Evolutionary conservation across 2,329 filamentous ascomycete genomes (phyloP), one percentile per base, ranked within the genome.

Genomic region (Pyrenochaeta sp.): DNA sequence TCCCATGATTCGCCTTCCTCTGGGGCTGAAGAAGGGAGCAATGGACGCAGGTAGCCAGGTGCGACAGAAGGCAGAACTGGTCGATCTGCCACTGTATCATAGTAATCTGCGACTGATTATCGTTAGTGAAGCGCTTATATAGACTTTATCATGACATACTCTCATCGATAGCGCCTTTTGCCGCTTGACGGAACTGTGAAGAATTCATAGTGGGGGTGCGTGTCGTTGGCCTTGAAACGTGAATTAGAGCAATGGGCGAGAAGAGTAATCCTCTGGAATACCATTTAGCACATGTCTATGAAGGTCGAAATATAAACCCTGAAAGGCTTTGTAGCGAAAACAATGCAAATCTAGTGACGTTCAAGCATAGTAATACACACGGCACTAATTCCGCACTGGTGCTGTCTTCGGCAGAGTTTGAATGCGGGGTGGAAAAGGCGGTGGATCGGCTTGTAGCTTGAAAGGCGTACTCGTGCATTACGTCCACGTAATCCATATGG

Each of bases 21-120:
- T 43, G 85, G 94, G 33, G 85, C 86, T 48, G 79, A 81, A 33
- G 77, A 68, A 1, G 94, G 94, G 18, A 98, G 86, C 6, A 95
- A 83, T 40, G 90, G 88, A 42, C 87, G 85, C 9, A 98, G 86
- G 74, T 97, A 98, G 50, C 94, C 94, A 0, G 94, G 94, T 54
- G 89, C 81, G 44, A 97, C 88, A 47, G 85, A 85, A 11, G 93
- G 89, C 7, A 96, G 80, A 32, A 97, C 92, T 40, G 85, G 86
- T 15, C 87, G 86, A 2, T 85, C 80, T 44, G 85, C 81, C 49
- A 97, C 82, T 18, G 82, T 90, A 58, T 93, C 87, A 72, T 95
- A 94, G 80, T 97, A 97, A 48, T 87, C 82, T 69, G 91, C 87
- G 69, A 97, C 91, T 95, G 67, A 11, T 35, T 27, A 45, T 35